Conservation (phyloP, 164 flowering plant genomes). For the Kalanchoe fedtschenkoi region DNA sequence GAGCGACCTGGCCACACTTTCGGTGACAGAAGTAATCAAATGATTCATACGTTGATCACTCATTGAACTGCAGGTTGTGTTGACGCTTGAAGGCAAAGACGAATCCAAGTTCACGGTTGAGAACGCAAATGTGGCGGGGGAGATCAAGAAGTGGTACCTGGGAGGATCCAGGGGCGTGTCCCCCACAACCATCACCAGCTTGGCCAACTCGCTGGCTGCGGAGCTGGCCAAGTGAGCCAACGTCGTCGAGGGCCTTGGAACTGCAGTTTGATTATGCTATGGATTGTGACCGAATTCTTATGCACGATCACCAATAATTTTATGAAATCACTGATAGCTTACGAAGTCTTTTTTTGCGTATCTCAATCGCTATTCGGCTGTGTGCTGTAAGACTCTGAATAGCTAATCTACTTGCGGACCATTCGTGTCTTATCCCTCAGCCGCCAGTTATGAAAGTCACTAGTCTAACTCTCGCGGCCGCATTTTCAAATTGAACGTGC, state of each 20-base stretch:
- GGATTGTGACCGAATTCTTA: neutral
- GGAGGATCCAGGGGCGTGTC: constrained; percentile 79
- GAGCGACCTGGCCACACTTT: too few species aligned
- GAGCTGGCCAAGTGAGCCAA: constrained; percentile 28
- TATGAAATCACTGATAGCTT: neutral
- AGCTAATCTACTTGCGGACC: too few species aligned
- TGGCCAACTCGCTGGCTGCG: constrained; percentile 47
- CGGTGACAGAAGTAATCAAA: too few species aligned
- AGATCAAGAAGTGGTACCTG: constrained; percentile 84
- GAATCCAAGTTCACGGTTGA: constrained; percentile 55
- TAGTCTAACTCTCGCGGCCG: too few species aligned
- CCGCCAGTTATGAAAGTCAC: too few species aligned
- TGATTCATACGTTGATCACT: neutral
- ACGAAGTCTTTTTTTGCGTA: neutral
- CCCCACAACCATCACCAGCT: constrained; percentile 47
- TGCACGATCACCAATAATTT: neutral
- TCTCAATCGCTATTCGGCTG: too few species aligned
- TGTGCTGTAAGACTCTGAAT: too few species aligned
- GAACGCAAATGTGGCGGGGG: constrained; percentile 70
- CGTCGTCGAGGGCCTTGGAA: neutral
- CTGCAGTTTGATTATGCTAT: neutral
- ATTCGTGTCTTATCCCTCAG: too few species aligned
- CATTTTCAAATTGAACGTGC: too few species aligned
- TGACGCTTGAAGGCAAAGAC: constrained; percentile 56
- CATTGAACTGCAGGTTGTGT: constrained; percentile 34